Percentiles rank a stretch among this genome's conserved stretches.
phyloP scores from a whole-genome alignment of 371 early-diverging fungal species.

The Blastocladiella emersonii region DNA sequence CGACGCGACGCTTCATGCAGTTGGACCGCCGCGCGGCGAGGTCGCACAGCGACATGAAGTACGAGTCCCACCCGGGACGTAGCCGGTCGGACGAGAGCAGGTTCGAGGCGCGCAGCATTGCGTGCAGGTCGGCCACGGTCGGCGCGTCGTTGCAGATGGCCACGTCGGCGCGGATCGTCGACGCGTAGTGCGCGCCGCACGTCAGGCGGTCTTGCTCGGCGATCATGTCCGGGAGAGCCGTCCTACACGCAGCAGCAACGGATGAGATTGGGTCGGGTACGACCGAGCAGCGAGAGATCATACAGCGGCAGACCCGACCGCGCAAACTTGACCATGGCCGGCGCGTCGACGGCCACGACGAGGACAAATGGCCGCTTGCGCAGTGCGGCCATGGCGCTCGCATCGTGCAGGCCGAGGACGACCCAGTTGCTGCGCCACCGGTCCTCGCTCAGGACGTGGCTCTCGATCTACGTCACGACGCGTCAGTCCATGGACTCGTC shows the following conservation, averaged over 20 bases:
- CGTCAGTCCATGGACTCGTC: no score
- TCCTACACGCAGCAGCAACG: slow-evolving; percentile 5
- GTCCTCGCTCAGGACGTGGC: slow-evolving; percentile 6
- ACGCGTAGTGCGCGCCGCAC: slow-evolving; percentile 16
- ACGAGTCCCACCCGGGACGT: slow-evolving; percentile 86
- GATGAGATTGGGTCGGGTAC: slow-evolving; percentile 23
- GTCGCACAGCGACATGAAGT: slow-evolving; percentile 92
- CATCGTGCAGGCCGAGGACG: slow-evolving; percentile 40
- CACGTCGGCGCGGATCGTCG: slow-evolving; percentile 40
- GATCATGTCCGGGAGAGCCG: no score
- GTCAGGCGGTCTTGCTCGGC: no score
- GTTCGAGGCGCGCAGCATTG: slow-evolving; percentile 28
- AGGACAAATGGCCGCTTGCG: slow-evolving; percentile 81
- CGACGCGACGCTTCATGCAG: slow-evolving; percentile 97
- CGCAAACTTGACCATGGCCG: slow-evolving; percentile 45
- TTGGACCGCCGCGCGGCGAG: slow-evolving; percentile 70
- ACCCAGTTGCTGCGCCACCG: slow-evolving; percentile 56
- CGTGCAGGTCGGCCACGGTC: slow-evolving; percentile 19
- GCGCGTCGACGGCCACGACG: slow-evolving; percentile 69
- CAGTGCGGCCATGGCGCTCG: slow-evolving; percentile 16
- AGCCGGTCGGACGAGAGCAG: slow-evolving; percentile 54
- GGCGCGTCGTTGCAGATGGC: slow-evolving; percentile 41
- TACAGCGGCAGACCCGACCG: slow-evolving; percentile 17
- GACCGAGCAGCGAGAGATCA: no score
- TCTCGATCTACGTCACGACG: slow-evolving; percentile 3